phyloP scores from a whole-genome alignment of 2,329 filamentous ascomycete genomes.

The Byssochlamys sp. region DNA sequence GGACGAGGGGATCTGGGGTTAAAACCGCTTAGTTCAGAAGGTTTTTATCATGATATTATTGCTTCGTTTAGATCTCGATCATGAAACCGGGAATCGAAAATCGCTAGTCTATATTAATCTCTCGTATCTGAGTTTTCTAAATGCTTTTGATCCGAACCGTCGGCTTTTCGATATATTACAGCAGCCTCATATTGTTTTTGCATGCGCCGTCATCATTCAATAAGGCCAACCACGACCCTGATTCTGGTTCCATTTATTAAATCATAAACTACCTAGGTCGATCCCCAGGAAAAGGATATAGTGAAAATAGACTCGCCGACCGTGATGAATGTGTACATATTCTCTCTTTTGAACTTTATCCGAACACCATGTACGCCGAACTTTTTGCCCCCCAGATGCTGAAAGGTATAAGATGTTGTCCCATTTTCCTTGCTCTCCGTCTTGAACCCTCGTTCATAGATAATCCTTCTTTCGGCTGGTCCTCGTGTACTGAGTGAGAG shows the following conservation, averaged over 20 bases:
- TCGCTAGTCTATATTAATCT: not conserved
- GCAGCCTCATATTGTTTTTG: not conserved
- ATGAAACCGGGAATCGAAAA: not conserved
- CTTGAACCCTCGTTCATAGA: slow-evolving; percentile 44
- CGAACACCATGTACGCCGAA: slow-evolving; percentile 1
- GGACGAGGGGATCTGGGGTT: not conserved
- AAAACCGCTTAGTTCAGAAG: not conserved
- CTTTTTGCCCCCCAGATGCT: not conserved
- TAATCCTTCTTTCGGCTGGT: slow-evolving; percentile 95
- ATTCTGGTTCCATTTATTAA: not conserved
- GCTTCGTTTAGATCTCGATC: not conserved
- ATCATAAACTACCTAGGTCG: not conserved
- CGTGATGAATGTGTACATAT: slow-evolving; percentile 2
- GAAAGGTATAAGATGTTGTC: slow-evolving; percentile 3
- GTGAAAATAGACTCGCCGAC: slow-evolving; percentile 4
- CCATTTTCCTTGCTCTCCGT: not conserved
- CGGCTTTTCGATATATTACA: not conserved
- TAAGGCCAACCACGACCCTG: not conserved
- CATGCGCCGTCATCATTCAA: not conserved
- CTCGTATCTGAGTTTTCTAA: not conserved
- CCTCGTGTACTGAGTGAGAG: slow-evolving; percentile 86
- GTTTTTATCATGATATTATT: not conserved
- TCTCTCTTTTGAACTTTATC: not conserved
- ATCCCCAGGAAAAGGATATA: slow-evolving; percentile 12
- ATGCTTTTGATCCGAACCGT: not conserved